phyloP scores from a whole-genome alignment of 768 basidiomycete species.

The Boletus tylopilopsis region DNA sequence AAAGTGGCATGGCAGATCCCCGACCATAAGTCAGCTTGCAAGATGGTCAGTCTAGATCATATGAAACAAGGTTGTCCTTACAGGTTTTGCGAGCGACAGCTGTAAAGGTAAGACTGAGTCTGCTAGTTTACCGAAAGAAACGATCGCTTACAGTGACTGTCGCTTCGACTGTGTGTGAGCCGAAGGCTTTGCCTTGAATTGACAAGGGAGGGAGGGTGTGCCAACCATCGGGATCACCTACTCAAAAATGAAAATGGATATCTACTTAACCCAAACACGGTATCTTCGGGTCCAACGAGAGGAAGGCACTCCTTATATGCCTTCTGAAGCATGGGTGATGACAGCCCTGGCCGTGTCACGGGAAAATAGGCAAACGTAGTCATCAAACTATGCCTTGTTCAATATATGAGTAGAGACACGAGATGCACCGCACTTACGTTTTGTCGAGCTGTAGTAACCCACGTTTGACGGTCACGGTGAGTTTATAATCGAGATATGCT shows the following conservation, averaged over 20 bases:
- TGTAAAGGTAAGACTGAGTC: slow-evolving; percentile 15
- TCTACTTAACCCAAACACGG: too few relatives aligned
- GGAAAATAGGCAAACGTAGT: too few relatives aligned
- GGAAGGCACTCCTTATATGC: too few relatives aligned
- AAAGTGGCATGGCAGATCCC: slow-evolving; percentile 50
- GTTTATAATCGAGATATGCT: slow-evolving; percentile 54
- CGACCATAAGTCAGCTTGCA: slow-evolving; percentile 46
- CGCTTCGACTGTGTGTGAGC: slow-evolving; percentile 27
- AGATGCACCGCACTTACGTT: too few relatives aligned
- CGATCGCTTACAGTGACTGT: slow-evolving; percentile 30
- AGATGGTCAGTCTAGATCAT: not conserved
- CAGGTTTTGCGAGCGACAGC: slow-evolving; percentile 50
- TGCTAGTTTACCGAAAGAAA: not conserved
- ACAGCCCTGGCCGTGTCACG: too few relatives aligned
- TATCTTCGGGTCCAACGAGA: too few relatives aligned
- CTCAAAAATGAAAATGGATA: too few relatives aligned
- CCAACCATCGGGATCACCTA: slow-evolving; percentile 43
- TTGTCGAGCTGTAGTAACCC: too few relatives aligned
- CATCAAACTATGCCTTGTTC: too few relatives aligned
- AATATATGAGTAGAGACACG: too few relatives aligned
- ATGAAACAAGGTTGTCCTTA: slow-evolving; percentile 18
- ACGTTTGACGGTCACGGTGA: too few relatives aligned
- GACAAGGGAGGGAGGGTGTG: slow-evolving; percentile 30
- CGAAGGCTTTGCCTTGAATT: slow-evolving; percentile 35
- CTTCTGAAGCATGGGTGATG: too few relatives aligned